Base-by-base conservation (phyloP, 805 yeast species). In the Kodamaea laetipori region DNA sequence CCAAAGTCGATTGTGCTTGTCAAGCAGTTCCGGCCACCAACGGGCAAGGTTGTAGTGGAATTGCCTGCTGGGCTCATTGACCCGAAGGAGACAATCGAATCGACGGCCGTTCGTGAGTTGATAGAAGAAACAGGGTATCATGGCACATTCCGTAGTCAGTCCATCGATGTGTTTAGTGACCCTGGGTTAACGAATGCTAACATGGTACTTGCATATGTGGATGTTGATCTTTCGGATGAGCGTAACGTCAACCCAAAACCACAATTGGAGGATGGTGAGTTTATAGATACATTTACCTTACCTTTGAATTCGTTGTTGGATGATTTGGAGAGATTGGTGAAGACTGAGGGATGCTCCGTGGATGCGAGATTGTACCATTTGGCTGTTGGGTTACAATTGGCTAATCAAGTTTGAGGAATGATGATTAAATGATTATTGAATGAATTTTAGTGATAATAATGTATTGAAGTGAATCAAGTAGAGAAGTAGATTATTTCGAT, bases 21-120 rank as follows among this genome's bases (percentile, higher is more conserved):
- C 58, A 88, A 87, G 59, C 99, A 92, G 62, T 92, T 85, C 67
- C 76, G 99, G 45, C 97, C 98, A 1, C 98, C 99, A 1, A 86
- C 85, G 3, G 84, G 77, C 41, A 92, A 89, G 13, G 88, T 92
- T 6, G 84, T 95, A 57, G 81, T 92, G 49, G 99, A 92, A 64
- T 76, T 90, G 60, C 99, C 99, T 1, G 99, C 99, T 0, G 99
- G 99, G 0, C 71, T 92, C 49, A 77, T 94, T 32, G 99, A 92
- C 61, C 88, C 90, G 1, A 76, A 79, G 41, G 98, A 94, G 61
- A 61, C 83, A 1, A 64, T 88, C 19, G 90, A 82, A 51, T 64
- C 77, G 4, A 89, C 97, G 28, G 98, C 99, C 0, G 71, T 82
- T 41, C 76, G 99, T 49, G 99, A 92, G 62, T 67, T 92, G 50